phyloP scores from a whole-genome alignment of 108 stramenopile species.

The Stephanodiscus minutulus region DNA sequence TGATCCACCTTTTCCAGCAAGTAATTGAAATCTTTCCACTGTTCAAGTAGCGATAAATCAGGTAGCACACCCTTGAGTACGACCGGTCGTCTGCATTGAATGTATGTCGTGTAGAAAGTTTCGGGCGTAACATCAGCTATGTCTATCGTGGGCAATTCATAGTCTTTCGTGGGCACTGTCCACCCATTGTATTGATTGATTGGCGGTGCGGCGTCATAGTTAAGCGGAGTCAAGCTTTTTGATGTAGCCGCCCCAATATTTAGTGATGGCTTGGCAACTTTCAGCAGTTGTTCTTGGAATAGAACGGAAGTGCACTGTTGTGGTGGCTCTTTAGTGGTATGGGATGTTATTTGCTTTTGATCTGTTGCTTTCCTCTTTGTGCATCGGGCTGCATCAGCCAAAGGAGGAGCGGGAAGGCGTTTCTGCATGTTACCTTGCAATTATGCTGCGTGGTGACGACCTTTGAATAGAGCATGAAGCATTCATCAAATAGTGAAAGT shows the following conservation, averaged over 20 bases:
- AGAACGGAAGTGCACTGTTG: too few relatives aligned
- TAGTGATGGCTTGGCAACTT: too few relatives aligned
- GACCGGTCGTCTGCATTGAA: constrained; percentile 46
- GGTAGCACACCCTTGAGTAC: constrained; percentile 35
- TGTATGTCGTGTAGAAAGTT: constrained; percentile 52
- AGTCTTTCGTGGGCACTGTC: constrained; percentile 34
- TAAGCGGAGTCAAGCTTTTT: too few relatives aligned
- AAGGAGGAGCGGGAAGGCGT: neutral
- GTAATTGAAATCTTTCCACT: constrained; percentile 10
- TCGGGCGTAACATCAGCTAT: constrained; percentile 31
- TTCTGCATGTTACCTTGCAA: neutral
- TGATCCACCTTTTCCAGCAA: constrained; percentile 8
- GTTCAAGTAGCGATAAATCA: constrained; percentile 20
- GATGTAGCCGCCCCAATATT: too few relatives aligned
- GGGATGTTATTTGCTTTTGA: neutral
- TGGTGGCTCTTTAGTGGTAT: neutral
- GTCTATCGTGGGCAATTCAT: constrained; percentile 16
- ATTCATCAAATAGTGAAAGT: too few relatives aligned
- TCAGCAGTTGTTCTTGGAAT: too few relatives aligned
- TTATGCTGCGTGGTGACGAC: too few relatives aligned
- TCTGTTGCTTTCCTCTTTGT: neutral
- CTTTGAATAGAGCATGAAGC: too few relatives aligned
- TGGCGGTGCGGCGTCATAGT: neutral
- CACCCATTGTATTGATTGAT: constrained; percentile 33
- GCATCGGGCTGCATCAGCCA: neutral